A percentile compares a stretch with the other conserved stretches of the same genome.
phyloP scores from a whole-genome alignment of 768 basidiomycete species.

The Podaxis mareebaensis region DNA sequence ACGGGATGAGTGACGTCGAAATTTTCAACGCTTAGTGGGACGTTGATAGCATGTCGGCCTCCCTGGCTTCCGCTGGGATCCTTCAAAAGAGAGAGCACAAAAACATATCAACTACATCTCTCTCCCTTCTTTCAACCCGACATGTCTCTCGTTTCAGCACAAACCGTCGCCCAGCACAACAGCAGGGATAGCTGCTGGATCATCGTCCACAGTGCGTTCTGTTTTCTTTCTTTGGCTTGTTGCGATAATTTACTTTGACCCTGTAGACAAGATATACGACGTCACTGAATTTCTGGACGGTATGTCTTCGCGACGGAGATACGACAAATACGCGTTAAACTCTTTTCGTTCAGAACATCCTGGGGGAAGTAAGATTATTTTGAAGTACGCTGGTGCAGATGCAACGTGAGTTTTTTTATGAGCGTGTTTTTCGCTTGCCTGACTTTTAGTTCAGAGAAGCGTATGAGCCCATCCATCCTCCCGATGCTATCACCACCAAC shows the following conservation, averaged over 20 bases:
- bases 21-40: background rate
- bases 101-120: background rate
- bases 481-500: slow-evolving; percentile 75
- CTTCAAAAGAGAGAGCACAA: slow-evolving; percentile 10
- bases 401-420: slow-evolving; percentile 59
- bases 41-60: background rate
- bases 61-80: slow-evolving; percentile 10
- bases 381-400: slow-evolving; percentile 89
- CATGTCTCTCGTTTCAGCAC: slow-evolving; percentile 14
- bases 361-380: slow-evolving; percentile 82
- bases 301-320: slow-evolving; percentile 27
- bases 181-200: slow-evolving; percentile 47
- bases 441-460: slow-evolving; percentile 48
- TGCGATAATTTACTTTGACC: background rate
- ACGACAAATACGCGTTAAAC: background rate
- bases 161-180: slow-evolving; percentile 30
- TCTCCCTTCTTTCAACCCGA: background rate
- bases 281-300: slow-evolving; percentile 77
- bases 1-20: slow-evolving; percentile 1
- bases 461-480: slow-evolving; percentile 91
- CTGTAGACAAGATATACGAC: slow-evolving; percentile 69
- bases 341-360: slow-evolving; percentile 14
- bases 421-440: slow-evolving; percentile 6
- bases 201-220: slow-evolving; percentile 72
- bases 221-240: background rate